Evolutionary conservation across 345 rosid species (phyloP), one percentile per base, ranked within the genome.

Genomic region (Dovyalis caffra): DNA sequence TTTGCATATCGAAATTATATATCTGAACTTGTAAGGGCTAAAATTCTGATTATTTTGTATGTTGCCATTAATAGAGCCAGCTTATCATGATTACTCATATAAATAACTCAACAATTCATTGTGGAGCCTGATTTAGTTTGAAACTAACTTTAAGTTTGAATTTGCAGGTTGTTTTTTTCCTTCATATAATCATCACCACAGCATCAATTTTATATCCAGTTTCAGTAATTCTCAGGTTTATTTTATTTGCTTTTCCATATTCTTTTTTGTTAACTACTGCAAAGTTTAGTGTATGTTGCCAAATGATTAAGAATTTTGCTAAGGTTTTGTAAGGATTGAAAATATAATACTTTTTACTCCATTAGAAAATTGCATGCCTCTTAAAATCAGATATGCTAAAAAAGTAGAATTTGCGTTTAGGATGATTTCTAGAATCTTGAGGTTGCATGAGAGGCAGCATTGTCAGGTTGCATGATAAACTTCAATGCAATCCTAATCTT

Each of bases 191-290:
- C 83, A 93, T 91, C 76, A 87, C 97, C 53, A 79, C 90, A 49
- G 79, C 85, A 21, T 83, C 92, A 76, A 79, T 93, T 75, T 69
- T 91, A 37, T 95, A 90, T 86, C 98, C 99, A 21, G 92, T 93
- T 65, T 75, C 83, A 21, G 97, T 95, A 75, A 95, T 91, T 47
- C 90, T 95, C 82, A 85, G 97, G 99, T 93, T 62, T 80, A 81
- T 80, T 49, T 80, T 38, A 25, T 71, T 70, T 11, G 9, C 14
- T 53, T 7, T 64, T 45, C 23, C 28, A 57, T 74, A 40, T 15
- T 3, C 16, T 8, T 16, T 58, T 56, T 4, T 28, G 33, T 15
- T 56, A 3, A 25, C 70, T 65, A 18, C 40, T 64, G 15, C 23
- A 11, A 73, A 61, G 64, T 9, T 29, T 28, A n/a, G 65, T 38